Conservation (phyloP, 345 rosid genomes). For the Eucalyptus cloeziana region DNA sequence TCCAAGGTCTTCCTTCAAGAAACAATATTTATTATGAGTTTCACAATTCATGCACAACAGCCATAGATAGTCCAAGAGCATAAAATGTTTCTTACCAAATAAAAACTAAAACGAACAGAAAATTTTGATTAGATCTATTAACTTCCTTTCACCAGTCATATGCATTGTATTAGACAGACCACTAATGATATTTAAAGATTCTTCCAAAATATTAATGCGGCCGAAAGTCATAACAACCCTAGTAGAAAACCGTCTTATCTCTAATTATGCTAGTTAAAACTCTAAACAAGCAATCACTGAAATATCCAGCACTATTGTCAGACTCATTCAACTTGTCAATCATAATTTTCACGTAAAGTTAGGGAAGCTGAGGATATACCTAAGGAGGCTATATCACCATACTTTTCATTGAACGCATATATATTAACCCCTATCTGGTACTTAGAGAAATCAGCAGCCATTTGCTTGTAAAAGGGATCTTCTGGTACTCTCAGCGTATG, state of each 20-base stretch:
- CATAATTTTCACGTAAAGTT: not conserved
- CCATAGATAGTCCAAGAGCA: not conserved
- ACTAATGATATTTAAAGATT: not conserved
- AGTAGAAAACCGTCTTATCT: not conserved
- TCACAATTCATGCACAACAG: not conserved
- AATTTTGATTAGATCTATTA: not conserved
- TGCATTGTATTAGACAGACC: not conserved
- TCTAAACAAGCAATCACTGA: not conserved
- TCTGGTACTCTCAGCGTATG: conserved; percentile 72
- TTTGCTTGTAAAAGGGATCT: conserved; percentile 90
- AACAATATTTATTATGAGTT: not conserved
- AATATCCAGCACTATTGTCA: not conserved
- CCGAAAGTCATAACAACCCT: not conserved
- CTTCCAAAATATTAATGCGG: not conserved
- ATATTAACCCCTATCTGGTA: conserved; percentile 87
- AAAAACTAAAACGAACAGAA: not conserved
- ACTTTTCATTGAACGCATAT: conserved; percentile 87
- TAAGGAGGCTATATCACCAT: conserved; percentile 88
- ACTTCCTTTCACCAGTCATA: not conserved
- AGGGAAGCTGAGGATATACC: conserved; percentile 25
- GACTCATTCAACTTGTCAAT: not conserved
- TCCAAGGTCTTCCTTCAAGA: not conserved
- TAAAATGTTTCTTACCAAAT: not conserved
- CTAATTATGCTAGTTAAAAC: not conserved
- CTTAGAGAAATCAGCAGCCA: conserved; percentile 99